These are phyloP conservation scores for Podila clonocystis DNA, from an alignment of 192 early-diverging fungal genomes.

Conservation along the genomic window DNA sequence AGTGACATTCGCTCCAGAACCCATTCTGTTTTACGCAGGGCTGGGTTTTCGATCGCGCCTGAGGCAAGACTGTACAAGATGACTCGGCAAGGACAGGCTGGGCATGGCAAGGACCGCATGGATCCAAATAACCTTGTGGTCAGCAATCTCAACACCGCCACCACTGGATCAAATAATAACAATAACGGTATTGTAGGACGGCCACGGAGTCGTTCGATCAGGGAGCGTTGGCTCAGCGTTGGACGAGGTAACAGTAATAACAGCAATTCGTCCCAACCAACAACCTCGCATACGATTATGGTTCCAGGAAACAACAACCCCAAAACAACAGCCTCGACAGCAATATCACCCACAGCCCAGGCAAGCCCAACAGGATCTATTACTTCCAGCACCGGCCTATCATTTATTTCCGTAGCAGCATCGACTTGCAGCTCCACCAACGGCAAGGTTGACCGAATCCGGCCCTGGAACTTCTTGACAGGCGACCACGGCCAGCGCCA, in stretches of 20 bases:
- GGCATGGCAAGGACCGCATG: slow-evolving; percentile 5
- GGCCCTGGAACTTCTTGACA: slow-evolving; percentile 18
- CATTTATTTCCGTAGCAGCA: background rate
- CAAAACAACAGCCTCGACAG: background rate
- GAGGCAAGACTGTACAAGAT: slow-evolving; percentile 29
- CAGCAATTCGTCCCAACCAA: background rate
- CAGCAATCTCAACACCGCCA: background rate
- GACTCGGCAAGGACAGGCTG: background rate
- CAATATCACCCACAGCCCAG: background rate
- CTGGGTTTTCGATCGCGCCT: slow-evolving; percentile 37
- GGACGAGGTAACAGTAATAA: background rate
- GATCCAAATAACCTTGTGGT: slow-evolving; percentile 16
- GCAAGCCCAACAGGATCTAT: background rate
- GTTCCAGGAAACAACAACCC: too few relatives aligned
- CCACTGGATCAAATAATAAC: background rate
- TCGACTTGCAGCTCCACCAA: slow-evolving; percentile 1
- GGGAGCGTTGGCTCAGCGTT: slow-evolving; percentile 1
- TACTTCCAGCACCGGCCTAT: background rate
- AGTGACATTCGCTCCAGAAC: slow-evolving; percentile 37
- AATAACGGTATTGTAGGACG: background rate
- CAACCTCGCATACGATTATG: background rate
- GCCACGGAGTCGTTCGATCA: slow-evolving; percentile 22
- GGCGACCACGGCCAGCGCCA: slow-evolving; percentile 17
- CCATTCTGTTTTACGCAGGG: slow-evolving; percentile 23
- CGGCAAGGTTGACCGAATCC: background rate